Base-by-base conservation (phyloP, 2,329 filamentous ascomycete genomes). In the Aspergillus tubingensis region DNA sequence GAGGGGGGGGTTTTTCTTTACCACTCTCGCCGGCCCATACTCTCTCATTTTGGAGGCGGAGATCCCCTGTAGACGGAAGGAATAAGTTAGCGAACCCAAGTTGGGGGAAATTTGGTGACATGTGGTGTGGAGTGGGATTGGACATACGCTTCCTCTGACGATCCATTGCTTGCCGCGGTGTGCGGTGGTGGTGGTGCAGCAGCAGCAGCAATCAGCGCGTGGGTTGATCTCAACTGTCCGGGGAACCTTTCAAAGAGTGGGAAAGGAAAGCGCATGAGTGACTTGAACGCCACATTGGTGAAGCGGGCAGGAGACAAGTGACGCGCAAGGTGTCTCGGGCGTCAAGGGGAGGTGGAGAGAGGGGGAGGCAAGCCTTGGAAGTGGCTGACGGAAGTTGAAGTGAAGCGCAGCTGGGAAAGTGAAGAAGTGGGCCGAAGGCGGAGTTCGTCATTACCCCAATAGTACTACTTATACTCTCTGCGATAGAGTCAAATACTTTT, bases 1-100 rank as follows among this genome's bases (percentile, higher is more conserved):
- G 48, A 36, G 10, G 38, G 39, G 25, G 39, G 4, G 2, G 8
- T 61, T 25, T 25, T 27, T 27, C 25, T 11, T 30, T 79, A 96
- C 94, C 91, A 83, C 85, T 88, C 71, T 96, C 91, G 72, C 92
- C 93, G 74, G 90, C 84, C 95, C 95, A 99, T 64, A 90, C 91
- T 79, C 87, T 86, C 74, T 88, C 85, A 77, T 99, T 99, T 72
- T 96, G 83, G 80, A 90, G 86, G 82, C 92, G 91, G 80, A 98
- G 85, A 82, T 96, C 91, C 82, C 92, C 92, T 97, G 55, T 36
- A 54, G 5, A 48, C 15, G 7, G 17, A 21, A 44, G 8, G 5
- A 17, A 54, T 25, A 23, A n/a, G 41, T 30, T n/a, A 44, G 32
- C 15, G 11, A 27, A 13, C 13, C 15, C 23, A 11, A 19, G 11